Evolutionary conservation across 768 basidiomycete species (phyloP).

Genomic region (Naganishia vishniacii): DNA sequence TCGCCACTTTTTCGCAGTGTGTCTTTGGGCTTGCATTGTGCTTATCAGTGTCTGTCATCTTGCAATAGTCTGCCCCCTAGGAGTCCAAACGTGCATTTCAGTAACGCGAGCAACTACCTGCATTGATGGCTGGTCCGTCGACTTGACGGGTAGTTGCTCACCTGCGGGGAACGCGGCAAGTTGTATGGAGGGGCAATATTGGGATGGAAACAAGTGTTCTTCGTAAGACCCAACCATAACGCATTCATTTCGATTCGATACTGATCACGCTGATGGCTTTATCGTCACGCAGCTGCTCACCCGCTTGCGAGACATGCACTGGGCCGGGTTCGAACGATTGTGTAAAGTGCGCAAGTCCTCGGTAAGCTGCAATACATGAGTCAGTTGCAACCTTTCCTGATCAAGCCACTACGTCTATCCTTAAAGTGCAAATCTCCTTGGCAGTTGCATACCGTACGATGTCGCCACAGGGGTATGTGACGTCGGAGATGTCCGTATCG

Average conservation of each 20-base stretch:
- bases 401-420: too few species aligned
- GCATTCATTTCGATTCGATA: neutral
- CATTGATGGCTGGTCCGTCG: constrained; percentile 7
- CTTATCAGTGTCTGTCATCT: too few species aligned
- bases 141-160: constrained; percentile 1
- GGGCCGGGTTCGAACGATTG: constrained; percentile 41
- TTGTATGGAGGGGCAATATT: constrained; percentile 40
- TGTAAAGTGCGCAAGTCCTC: constrained; percentile 39
- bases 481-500: constrained; percentile 30
- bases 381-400: neutral
- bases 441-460: constrained; percentile 41
- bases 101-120: neutral
- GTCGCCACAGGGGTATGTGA: constrained; percentile 39
- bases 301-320: constrained; percentile 44
- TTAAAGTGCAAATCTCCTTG: constrained; percentile 33
- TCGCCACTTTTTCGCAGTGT: neutral
- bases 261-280: too few species aligned
- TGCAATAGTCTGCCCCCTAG: constrained; percentile 40
- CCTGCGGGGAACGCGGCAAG: constrained; percentile 17
- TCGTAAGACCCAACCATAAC: constrained; percentile 33
- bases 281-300: constrained; percentile 37
- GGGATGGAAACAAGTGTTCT: constrained; percentile 31
- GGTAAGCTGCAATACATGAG: constrained; percentile 21
- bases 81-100: constrained; percentile 33
- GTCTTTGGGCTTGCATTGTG: neutral